A percentile compares a stretch with the other conserved stretches of the same genome.
Evolutionary conservation across 1,284 basidiomycete genomes (phyloP).

Genomic region (Marasmius sp.): DNA sequence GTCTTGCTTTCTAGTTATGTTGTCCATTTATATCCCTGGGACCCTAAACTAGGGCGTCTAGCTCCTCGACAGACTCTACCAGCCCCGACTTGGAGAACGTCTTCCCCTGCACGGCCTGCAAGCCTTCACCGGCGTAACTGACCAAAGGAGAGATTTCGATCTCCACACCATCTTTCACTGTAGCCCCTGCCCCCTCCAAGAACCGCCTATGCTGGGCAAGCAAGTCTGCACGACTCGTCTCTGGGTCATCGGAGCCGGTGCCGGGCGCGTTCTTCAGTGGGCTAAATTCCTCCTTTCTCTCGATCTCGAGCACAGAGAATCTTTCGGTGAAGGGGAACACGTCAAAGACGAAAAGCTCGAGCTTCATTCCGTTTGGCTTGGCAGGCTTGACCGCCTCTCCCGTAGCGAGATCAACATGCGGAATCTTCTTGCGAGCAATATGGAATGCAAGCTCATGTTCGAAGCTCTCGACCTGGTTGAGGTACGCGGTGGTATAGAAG

Average conservation of each 20-base stretch:
- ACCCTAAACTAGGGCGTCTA: constrained; percentile 43
- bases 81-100: constrained; percentile 65
- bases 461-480: constrained; percentile 80
- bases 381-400: constrained; percentile 75
- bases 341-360: constrained; percentile 99
- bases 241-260: constrained; percentile 90
- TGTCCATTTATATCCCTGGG: background rate
- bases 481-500: constrained; percentile 91
- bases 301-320: constrained; percentile 90
- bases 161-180: constrained; percentile 68
- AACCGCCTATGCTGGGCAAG: constrained; percentile 89
- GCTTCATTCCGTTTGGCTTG: constrained; percentile 98
- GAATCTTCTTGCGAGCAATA: constrained; percentile 98
- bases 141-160: constrained; percentile 91
- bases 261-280: constrained; percentile 98
- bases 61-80: constrained; percentile 46
- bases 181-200: constrained; percentile 80
- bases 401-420: constrained; percentile 71
- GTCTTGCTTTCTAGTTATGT: background rate
- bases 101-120: constrained; percentile 81
- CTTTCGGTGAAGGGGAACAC: constrained; percentile 92
- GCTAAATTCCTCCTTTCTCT: constrained; percentile 89
- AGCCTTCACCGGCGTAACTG: constrained; percentile 90
- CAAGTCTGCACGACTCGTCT: constrained; percentile 88
- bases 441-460: constrained; percentile 94